A percentile compares a stretch with the other conserved stretches of the same genome.
These are phyloP conservation scores for Penicillium palitans DNA, from an alignment of 2,329 filamentous ascomycete species.

Conservation along the genomic window DNA sequence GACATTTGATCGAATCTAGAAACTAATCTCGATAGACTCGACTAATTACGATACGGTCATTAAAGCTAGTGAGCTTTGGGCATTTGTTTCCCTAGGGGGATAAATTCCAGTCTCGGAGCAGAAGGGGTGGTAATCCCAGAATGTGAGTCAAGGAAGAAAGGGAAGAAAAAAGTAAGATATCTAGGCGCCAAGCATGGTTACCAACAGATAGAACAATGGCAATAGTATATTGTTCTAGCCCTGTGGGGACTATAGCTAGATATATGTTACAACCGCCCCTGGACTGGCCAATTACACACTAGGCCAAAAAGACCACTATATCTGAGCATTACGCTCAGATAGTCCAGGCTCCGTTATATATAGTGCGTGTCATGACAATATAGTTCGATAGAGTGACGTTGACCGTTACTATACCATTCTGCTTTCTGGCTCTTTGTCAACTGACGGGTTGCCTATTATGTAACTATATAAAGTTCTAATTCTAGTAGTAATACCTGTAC, in stretches of 20 bases:
- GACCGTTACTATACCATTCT: background rate
- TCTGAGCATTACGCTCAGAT: too few species aligned
- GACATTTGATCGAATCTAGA: background rate
- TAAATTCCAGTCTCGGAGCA: background rate
- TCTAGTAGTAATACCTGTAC: background rate
- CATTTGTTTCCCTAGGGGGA: background rate
- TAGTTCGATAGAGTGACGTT: background rate
- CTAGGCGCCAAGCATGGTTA: background rate
- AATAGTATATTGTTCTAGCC: background rate
- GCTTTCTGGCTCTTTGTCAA: background rate
- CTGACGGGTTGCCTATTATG: background rate
- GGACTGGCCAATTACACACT: too few species aligned
- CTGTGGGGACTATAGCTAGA: background rate
- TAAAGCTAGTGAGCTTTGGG: background rate
- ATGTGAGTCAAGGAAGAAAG: background rate
- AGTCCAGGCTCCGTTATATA: too few species aligned
- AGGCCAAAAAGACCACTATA: too few species aligned
- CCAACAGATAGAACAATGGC: background rate
- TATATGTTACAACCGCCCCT: too few species aligned
- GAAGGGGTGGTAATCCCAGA: background rate
- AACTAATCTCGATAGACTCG: background rate
- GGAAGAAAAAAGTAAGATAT: background rate
- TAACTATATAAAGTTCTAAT: background rate
- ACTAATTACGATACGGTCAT: background rate
- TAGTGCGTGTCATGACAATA: too few species aligned